These are phyloP conservation scores for Panaeolus cyanescens DNA, from an alignment of 768 basidiomycete species.

Conservation along the genomic window DNA sequence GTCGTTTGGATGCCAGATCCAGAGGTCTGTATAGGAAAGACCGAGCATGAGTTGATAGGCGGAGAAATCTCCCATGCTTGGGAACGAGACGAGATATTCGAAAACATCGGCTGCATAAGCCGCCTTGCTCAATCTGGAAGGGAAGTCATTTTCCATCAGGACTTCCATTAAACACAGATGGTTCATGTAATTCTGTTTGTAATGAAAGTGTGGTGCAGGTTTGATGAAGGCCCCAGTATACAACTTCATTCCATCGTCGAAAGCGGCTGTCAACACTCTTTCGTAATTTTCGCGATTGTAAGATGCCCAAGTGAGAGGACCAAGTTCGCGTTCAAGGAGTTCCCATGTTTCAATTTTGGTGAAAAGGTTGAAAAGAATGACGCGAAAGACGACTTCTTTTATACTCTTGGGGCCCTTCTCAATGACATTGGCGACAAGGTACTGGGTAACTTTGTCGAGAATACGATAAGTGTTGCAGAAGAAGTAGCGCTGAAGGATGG, in stretches of 20 bases:
- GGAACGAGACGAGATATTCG: slow-evolving; percentile 58
- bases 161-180: slow-evolving; percentile 64
- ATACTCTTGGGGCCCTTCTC: slow-evolving; percentile 63
- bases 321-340: slow-evolving; percentile 49
- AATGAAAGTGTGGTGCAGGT: slow-evolving; percentile 61
- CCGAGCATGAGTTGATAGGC: slow-evolving; percentile 68
- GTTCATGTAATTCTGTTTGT: slow-evolving; percentile 49
- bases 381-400: slow-evolving; percentile 69
- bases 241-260: slow-evolving; percentile 40
- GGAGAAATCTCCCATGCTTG: slow-evolving; percentile 75
- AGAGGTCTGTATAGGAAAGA: slow-evolving; percentile 54
- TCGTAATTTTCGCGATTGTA: slow-evolving; percentile 58
- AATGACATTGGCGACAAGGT: slow-evolving; percentile 67
- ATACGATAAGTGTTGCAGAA: slow-evolving; percentile 82
- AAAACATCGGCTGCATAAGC: slow-evolving; percentile 64
- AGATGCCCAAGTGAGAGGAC: slow-evolving; percentile 60
- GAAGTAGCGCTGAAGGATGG: slow-evolving; percentile 50
- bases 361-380: slow-evolving; percentile 71
- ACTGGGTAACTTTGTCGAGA: slow-evolving; percentile 71
- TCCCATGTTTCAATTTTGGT: slow-evolving; percentile 77
- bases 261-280: slow-evolving; percentile 47
- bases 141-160: slow-evolving; percentile 59
- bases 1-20: slow-evolving; percentile 68
- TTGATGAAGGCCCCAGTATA: slow-evolving; percentile 76
- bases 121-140: slow-evolving; percentile 47